Evolutionary conservation across 345 rosid species (phyloP).

Genomic region (Sapria himalayana): DNA sequence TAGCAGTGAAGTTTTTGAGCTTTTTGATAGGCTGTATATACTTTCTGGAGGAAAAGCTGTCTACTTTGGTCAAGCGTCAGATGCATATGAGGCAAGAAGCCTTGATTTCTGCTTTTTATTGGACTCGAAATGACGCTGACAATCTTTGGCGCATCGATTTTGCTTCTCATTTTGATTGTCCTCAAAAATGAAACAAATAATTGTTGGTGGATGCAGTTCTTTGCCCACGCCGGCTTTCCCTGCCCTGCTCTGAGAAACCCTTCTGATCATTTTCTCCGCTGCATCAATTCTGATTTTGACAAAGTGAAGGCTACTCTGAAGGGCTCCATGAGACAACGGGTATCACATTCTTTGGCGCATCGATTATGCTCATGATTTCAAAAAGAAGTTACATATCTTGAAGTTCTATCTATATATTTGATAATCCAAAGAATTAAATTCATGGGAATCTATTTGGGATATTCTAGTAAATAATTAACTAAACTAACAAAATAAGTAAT

Average conservation of each 20-base stretch:
- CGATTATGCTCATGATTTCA: neutral
- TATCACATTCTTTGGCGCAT: conserved; percentile 7
- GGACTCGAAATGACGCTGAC: too few species aligned
- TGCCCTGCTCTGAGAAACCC: conserved; percentile 91
- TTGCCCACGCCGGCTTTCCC: conserved; percentile 90
- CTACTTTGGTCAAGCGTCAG: conserved; percentile 71
- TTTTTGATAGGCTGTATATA: conserved; percentile 64
- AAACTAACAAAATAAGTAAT: too few species aligned
- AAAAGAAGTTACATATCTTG: neutral
- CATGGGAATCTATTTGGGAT: too few species aligned
- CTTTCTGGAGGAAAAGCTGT: conserved; percentile 89
- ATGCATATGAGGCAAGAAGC: conserved; percentile 55
- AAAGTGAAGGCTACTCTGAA: conserved; percentile 83
- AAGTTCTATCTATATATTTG: too few species aligned
- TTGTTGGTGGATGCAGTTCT: conserved; percentile 31
- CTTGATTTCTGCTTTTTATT: neutral
- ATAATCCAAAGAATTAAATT: too few species aligned
- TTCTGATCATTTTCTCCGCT: conserved; percentile 86
- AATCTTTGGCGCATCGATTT: too few species aligned
- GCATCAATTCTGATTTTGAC: conserved; percentile 83
- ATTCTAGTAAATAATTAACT: too few species aligned
- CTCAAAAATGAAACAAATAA: too few species aligned
- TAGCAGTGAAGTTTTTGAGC: conserved; percentile 81
- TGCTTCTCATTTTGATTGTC: neutral
- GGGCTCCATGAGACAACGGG: conserved; percentile 84